Evolutionary conservation across 257 asterid species (phyloP), one percentile per base, ranked within the genome.

Genomic region (Solanum sejunctum): DNA sequence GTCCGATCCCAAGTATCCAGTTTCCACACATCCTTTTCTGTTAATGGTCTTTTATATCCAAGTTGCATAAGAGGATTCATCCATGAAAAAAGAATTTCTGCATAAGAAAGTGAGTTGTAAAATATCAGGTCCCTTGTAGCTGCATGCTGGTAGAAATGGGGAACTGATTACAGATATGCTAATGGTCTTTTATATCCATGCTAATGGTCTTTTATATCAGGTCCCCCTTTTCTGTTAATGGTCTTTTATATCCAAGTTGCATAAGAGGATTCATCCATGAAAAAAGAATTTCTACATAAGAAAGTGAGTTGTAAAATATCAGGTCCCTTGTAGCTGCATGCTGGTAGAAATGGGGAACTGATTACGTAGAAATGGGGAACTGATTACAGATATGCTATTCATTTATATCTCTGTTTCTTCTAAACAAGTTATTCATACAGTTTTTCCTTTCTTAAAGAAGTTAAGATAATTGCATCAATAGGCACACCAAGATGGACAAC

Each of bases 21-120:
- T 87, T 92, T 91, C 99, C 98, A 97, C n/a, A 97, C 94, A 92
- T 97, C 99, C 90, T 91, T 95, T 85, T 95, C 98, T 12, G 97
- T 95, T 80, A 97, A 95, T 84, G 99, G 99, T 89, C 95, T 90
- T 91, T 58, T 97, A 84, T 90, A 92, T 80, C 99, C 99, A 54
- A 93, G 94, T 91, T 90, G 82, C 99, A 97, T 93, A 87, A 97
- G 89, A 60, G 92, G 94, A 90, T 88, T 90, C 70, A 66, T 86
- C 85, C 75, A 72, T 75, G 73, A 20, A 51, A 85, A 79, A 58
- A 72, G 88, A 89, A 95, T 91, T 84, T 84, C 99, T 96, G 87
- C 45, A 63, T 55, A 85, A 83, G 81, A 85, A 83, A 69, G 67
- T 86, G 84, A 67, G 72, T 56, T 49, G 21, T 23, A 86, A 79